Conservation (phyloP, 768 basidiomycete species). For the Kwoniella sp. region DNA sequence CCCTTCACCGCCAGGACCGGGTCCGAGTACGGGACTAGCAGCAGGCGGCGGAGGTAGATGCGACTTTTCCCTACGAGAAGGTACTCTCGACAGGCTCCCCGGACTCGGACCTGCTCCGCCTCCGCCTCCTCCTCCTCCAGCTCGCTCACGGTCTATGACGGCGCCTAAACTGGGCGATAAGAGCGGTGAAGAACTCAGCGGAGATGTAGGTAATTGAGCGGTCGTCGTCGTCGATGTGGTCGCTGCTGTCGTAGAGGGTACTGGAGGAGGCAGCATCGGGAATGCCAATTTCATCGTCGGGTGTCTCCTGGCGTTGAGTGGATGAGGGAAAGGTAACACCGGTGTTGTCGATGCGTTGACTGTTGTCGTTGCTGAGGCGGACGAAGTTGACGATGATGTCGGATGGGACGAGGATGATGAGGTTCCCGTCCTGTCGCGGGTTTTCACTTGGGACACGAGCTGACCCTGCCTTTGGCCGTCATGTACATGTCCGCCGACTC, state of each 20-base stretch:
- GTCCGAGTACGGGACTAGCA: neutral
- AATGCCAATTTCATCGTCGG: constrained; percentile 46
- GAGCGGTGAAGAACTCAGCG: constrained; percentile 3
- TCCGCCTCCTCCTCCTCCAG: too few species aligned
- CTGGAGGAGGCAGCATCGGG: constrained; percentile 22
- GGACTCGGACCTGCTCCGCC: neutral
- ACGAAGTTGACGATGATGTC: too few species aligned
- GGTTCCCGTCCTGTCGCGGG: too few species aligned
- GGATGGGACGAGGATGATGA: constrained; percentile 1
- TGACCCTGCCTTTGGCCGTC: too few species aligned
- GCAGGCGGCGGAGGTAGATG: neutral
- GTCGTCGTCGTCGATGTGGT: neutral
- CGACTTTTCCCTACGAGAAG: constrained; percentile 9
- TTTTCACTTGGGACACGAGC: too few species aligned
- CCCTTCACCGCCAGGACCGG: neutral
- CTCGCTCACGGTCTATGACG: neutral
- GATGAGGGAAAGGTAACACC: constrained; percentile 42
- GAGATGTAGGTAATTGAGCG: constrained; percentile 3
- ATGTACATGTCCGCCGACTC: too few species aligned
- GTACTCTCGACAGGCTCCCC: neutral
- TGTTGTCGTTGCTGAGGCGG: constrained; percentile 8
- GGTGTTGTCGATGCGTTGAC: neutral
- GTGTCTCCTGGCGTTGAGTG: constrained; percentile 34
- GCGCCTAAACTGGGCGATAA: constrained; percentile 9
- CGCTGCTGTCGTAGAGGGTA: neutral